Conservation (phyloP, 202 grass and related monocot genomes). For the Panicum hallii region DNA sequence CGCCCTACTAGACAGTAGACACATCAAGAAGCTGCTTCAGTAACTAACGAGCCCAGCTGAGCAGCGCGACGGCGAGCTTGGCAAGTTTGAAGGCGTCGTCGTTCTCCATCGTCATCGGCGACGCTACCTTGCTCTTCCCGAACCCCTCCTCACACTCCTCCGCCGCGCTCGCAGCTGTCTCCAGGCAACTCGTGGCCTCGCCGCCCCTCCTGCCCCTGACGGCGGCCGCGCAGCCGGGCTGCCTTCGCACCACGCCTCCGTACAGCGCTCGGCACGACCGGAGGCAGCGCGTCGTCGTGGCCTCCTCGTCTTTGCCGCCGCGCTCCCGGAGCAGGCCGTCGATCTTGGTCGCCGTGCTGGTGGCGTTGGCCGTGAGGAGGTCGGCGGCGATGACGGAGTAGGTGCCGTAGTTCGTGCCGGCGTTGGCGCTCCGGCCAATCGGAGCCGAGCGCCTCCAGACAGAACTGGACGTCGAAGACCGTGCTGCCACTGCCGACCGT, state of each 20-base stretch:
- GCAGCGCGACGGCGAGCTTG: slow-evolving; percentile 21
- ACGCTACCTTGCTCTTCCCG: neutral
- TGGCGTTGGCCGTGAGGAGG: slow-evolving; percentile 37
- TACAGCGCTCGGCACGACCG: slow-evolving; percentile 21
- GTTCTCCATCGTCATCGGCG: slow-evolving; percentile 23
- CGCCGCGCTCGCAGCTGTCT: neutral
- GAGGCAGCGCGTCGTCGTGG: neutral
- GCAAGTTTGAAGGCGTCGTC: neutral
- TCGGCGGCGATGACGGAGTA: neutral
- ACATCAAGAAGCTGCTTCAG: neutral
- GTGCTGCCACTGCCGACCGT: slow-evolving; percentile 16
- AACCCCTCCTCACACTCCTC: slow-evolving; percentile 20
- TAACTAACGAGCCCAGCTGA: neutral
- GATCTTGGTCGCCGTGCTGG: slow-evolving; percentile 33
- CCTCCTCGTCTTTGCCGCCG: neutral
- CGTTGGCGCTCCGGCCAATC: neutral
- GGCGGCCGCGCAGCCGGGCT: neutral
- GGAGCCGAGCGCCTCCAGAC: neutral
- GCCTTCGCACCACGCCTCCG: neutral
- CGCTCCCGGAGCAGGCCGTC: neutral
- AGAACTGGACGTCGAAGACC: slow-evolving; percentile 19
- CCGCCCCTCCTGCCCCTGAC: neutral
- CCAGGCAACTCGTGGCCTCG: neutral
- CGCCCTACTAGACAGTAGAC: neutral
- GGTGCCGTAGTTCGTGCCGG: neutral